Evolutionary conservation across 768 basidiomycete species (phyloP).

Genomic region (Psilocybe subaeruginosa): DNA sequence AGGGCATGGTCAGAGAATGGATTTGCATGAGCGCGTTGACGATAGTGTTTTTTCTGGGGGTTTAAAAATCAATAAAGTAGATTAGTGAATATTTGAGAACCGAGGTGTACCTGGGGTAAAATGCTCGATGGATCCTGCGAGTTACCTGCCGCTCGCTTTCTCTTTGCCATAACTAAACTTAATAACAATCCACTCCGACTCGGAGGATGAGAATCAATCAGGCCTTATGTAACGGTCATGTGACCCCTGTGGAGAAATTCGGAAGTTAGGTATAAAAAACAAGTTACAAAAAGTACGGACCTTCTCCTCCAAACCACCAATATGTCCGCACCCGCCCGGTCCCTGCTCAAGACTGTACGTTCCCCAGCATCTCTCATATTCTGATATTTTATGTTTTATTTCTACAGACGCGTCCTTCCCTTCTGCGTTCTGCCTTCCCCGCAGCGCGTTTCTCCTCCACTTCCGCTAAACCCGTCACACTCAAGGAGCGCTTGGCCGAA

Average conservation of each 20-base stretch:
- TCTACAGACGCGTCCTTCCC: slow-evolving; percentile 51
- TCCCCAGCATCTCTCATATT: slow-evolving; percentile 1
- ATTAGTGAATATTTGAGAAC: not conserved
- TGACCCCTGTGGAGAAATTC: slow-evolving; percentile 29
- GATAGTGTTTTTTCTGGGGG: slow-evolving; percentile 78
- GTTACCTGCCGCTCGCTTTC: slow-evolving; percentile 24
- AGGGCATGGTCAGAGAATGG: slow-evolving; percentile 89
- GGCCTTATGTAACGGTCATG: slow-evolving; percentile 18
- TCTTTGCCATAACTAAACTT: slow-evolving; percentile 24
- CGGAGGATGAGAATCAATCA: too few relatives aligned
- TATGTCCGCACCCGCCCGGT: slow-evolving; percentile 47
- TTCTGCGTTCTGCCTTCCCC: slow-evolving; percentile 44
- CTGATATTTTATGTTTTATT: slow-evolving; percentile 11
- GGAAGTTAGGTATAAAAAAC: slow-evolving; percentile 16
- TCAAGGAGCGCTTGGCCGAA: slow-evolving; percentile 93
- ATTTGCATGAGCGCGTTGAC: slow-evolving; percentile 84
- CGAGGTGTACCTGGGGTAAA: slow-evolving; percentile 51
- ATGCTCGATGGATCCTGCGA: slow-evolving; percentile 18
- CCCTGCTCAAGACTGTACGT: slow-evolving; percentile 39
- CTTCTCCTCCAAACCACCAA: slow-evolving; percentile 23
- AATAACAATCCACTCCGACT: too few relatives aligned
- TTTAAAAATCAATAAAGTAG: not conserved
- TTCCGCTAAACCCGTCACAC: slow-evolving; percentile 65
- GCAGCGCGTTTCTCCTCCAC: slow-evolving; percentile 69
- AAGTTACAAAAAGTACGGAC: not conserved